Conservation (phyloP, 768 basidiomycete genomes). For the Goffeauzyma gilvescens region DNA sequence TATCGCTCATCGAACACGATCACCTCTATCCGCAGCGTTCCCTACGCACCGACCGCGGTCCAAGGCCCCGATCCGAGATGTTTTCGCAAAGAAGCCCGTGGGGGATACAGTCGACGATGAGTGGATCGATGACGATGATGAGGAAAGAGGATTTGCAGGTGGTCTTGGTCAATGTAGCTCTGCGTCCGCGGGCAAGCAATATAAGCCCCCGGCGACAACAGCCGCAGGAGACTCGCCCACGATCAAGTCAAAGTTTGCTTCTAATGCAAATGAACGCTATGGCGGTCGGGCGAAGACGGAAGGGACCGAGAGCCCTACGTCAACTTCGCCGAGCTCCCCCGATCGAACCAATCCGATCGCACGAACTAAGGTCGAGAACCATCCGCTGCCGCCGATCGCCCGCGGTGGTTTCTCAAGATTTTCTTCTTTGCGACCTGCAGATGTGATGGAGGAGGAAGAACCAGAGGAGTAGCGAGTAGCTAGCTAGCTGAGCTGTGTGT, state of each 20-base stretch:
- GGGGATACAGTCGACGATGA: slow-evolving; percentile 21
- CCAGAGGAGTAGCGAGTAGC: slow-evolving; percentile 10
- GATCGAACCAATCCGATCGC: not conserved
- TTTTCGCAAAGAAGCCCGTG: slow-evolving; percentile 24
- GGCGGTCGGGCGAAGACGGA: not conserved
- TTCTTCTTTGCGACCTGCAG: slow-evolving; percentile 1
- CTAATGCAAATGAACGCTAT: no score
- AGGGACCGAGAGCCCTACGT: not conserved
- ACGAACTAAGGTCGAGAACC: not conserved
- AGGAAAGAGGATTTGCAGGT: slow-evolving; percentile 21
- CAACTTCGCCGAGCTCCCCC: not conserved
- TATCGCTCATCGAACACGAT: slow-evolving; percentile 61
- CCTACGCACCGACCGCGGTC: slow-evolving; percentile 4
- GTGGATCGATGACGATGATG: slow-evolving; percentile 30
- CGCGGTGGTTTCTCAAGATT: not conserved
- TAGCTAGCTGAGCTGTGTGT: no score
- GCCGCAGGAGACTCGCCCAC: not conserved
- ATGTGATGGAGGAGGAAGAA: slow-evolving; percentile 15
- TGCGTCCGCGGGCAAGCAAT: not conserved
- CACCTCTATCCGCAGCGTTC: slow-evolving; percentile 42
- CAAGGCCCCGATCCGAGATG: slow-evolving; percentile 25
- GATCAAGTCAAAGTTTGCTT: no score
- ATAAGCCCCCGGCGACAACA: slow-evolving; percentile 3
- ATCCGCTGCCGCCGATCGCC: not conserved
- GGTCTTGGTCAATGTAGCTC: slow-evolving; percentile 26